A percentile compares a stretch with the other conserved stretches of the same genome.
These are phyloP conservation scores for Solanum sitiens DNA, from an alignment of 257 asterid genomes.

Conservation along the genomic window DNA sequence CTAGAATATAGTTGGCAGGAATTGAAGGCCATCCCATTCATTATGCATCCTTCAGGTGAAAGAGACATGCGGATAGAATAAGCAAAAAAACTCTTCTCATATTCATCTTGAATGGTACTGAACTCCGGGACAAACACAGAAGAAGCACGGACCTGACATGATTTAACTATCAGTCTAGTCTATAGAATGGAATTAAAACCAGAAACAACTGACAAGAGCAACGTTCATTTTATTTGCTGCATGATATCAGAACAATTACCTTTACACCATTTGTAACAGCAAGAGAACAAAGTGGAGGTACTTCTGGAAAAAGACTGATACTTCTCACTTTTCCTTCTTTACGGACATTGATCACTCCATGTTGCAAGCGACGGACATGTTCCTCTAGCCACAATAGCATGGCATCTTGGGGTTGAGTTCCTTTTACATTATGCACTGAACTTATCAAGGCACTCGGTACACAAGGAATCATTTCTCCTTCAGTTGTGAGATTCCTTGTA, in stretches of 20 bases:
- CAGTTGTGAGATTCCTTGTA: constrained; percentile 52
- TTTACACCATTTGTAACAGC: constrained; percentile 74
- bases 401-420: constrained; percentile 56
- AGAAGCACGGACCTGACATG: constrained; percentile 79
- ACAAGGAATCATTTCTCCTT: constrained; percentile 80
- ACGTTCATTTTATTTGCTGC: background rate
- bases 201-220: background rate
- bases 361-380: constrained; percentile 56
- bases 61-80: constrained; percentile 85
- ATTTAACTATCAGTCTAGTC: background rate
- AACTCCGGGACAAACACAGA: constrained; percentile 77
- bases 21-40: constrained; percentile 41
- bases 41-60: constrained; percentile 60
- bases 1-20: constrained; percentile 86
- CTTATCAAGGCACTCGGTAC: constrained; percentile 54
- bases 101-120: constrained; percentile 49
- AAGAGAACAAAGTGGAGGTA: constrained; percentile 56
- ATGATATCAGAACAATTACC: constrained; percentile 25
- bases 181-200: background rate
- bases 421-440: constrained; percentile 34
- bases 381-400: constrained; percentile 92
- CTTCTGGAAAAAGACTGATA: constrained; percentile 69
- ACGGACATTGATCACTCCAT: constrained; percentile 50
- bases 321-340: constrained; percentile 40
- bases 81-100: constrained; percentile 46